Base-by-base conservation (phyloP, 1,284 basidiomycete species). In the Sanghuangporus sanghuang region DNA sequence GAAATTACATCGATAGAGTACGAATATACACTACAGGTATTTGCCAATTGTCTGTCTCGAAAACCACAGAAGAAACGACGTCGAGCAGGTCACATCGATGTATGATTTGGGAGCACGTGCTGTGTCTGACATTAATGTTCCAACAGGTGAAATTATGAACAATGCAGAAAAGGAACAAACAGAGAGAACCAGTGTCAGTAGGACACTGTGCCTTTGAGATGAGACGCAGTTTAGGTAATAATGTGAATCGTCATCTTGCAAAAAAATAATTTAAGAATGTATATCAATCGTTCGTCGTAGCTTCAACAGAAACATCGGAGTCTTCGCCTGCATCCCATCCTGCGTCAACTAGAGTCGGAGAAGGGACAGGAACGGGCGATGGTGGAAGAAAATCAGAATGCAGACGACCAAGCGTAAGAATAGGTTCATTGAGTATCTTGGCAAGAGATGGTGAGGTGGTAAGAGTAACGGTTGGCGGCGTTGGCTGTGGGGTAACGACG, bases 311-410 rank as follows among this genome's bases (percentile, higher is more conserved):
- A 39, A 44, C 35, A 56, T 65, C 64, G 11, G 64, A 62, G 12
- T 62, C 64, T 42, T 59, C 61, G 18, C 61, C 60, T 38, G 64
- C 64, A 49, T 61, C 64, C 64, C 64, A 65, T 18, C 61, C 60
- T 16, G 64, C 61, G 39, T 57, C 21, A 5, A 62, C 61, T 32
- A 65, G 46, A 14, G 56, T 39, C 32, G 64, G 64, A n/a, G 56
- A 62, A n/a, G 55, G 35, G 16, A 44, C 50, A 6, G 56, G 32
- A 23, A 48, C 48, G 7, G 64, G 56, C n/a, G 56, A 57, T 21
- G 55, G 49, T 42, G 59, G 23, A 38, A 62, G 9, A 50, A 65
- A 65, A 14, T 54, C 55, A 38, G 64, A 65, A 53, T 62, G 64
- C 8, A 62, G 39, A 27, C 60, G 64, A 27, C 64, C 61, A n/a